Conservation (phyloP, 1,284 basidiomycete species). For the Agroathelia rolfsii region DNA sequence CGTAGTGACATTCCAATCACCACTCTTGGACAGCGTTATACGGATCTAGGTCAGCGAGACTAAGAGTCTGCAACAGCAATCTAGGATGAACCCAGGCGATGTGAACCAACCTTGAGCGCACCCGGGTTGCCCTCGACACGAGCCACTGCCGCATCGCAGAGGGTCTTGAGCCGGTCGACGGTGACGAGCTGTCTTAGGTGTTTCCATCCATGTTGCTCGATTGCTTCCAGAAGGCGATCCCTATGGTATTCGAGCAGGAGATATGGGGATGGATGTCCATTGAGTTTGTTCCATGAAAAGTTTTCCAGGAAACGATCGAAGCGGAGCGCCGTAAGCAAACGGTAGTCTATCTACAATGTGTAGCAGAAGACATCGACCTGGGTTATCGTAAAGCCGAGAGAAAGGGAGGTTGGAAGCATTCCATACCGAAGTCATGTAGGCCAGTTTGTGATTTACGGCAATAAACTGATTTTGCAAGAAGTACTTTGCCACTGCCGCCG, state of each 20-base stretch:
- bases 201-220: constrained; percentile 39
- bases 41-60: constrained; percentile 36
- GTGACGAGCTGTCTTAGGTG: constrained; percentile 24
- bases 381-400: too few relatives aligned
- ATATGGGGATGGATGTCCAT: constrained; percentile 39
- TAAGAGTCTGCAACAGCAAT: not conserved
- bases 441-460: too few relatives aligned
- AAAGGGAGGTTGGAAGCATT: too few relatives aligned
- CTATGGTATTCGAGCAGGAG: constrained; percentile 49
- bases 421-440: too few relatives aligned
- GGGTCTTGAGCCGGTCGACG: constrained; percentile 26
- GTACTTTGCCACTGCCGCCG: too few relatives aligned
- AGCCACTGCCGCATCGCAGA: constrained; percentile 36
- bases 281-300: constrained; percentile 46
- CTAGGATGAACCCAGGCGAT: not conserved
- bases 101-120: too few relatives aligned
- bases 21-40: constrained; percentile 37
- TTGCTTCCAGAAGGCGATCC: constrained; percentile 44
- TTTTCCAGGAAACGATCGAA: constrained; percentile 42
- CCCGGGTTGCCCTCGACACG: too few relatives aligned
- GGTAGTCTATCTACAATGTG: too few relatives aligned
- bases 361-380: too few relatives aligned
- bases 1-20: constrained; percentile 33
- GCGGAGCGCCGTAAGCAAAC: too few relatives aligned
- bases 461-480: too few relatives aligned